Conservation (phyloP, 2,329 filamentous ascomycete species). For the Ophiostoma quercus region DNA sequence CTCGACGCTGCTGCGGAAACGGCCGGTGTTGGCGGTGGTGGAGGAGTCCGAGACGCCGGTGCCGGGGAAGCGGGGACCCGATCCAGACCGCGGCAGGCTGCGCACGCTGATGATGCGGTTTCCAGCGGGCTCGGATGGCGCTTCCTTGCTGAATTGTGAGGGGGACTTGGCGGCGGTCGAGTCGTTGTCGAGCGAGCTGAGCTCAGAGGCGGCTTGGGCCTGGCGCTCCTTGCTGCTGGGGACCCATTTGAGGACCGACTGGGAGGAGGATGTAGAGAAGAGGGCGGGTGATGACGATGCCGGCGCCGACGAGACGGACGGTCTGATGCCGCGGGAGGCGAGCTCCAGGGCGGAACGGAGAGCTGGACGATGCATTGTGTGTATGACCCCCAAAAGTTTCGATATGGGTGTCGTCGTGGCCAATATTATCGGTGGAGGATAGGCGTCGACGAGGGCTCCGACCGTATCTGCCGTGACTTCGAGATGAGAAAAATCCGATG, state of each 20-base stretch:
- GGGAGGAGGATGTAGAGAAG: conserved; percentile 26
- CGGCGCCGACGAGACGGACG: not conserved
- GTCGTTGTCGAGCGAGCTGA: conserved; percentile 27
- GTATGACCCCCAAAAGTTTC: not conserved
- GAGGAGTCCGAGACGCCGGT: conserved; percentile 3
- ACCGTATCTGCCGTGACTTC: not conserved
- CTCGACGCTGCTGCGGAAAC: conserved; percentile 12
- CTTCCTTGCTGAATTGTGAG: not conserved
- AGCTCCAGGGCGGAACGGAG: conserved; percentile 25
- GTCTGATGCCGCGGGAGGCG: not conserved
- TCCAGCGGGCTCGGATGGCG: not conserved
- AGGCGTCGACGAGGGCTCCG: not conserved
- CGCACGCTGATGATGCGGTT: conserved; percentile 32
- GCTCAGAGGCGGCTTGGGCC: conserved; percentile 28
- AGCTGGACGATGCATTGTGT: conserved; percentile 27
- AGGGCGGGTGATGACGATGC: not conserved
- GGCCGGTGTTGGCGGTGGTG: not conserved
- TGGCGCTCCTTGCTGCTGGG: conserved; percentile 26
- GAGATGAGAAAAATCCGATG: conserved; percentile 18
- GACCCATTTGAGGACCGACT: conserved; percentile 23
- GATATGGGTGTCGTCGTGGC: not conserved
- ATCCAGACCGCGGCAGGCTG: conserved; percentile 27
- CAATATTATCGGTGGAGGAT: not conserved
- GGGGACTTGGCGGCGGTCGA: not conserved
- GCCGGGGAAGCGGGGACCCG: conserved; percentile 19